These are phyloP conservation scores for Magnusiomyces suaveolens DNA, from an alignment of 1,139 yeast genomes.

Conservation along the genomic window DNA sequence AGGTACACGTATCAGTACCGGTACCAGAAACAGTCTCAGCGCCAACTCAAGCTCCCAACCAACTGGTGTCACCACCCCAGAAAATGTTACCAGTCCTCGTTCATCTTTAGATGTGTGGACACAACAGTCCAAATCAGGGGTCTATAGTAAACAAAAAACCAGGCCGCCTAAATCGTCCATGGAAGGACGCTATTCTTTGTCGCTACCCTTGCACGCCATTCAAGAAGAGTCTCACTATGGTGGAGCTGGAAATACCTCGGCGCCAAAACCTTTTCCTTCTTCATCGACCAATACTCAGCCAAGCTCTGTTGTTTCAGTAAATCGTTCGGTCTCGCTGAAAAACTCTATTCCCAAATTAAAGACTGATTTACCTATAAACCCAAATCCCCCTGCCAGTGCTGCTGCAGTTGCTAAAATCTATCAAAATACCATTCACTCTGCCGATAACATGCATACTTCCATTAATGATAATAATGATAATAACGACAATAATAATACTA, in stretches of 20 bases:
- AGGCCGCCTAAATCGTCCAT: slow-evolving; percentile 9
- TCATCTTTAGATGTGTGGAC: slow-evolving; percentile 9
- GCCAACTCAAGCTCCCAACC: neutral
- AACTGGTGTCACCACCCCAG: neutral
- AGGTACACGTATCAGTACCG: neutral
- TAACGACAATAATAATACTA: no score
- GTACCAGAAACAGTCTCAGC: neutral
- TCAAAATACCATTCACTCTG: no score
- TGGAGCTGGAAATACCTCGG: neutral
- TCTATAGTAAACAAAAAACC: neutral
- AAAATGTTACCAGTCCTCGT: slow-evolving; percentile 9
- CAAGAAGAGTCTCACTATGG: slow-evolving; percentile 7
- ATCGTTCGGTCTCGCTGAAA: neutral
- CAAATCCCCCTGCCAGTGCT: no score
- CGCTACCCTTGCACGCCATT: slow-evolving; percentile 14
- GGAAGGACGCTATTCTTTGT: slow-evolving; percentile 18
- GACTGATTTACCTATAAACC: no score
- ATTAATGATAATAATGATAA: no score
- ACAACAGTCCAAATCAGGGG: neutral
- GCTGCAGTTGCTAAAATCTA: no score
- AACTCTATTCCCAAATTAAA: neutral
- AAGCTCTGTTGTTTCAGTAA: neutral
- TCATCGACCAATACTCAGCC: no score
- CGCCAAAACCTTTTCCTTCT: neutral
- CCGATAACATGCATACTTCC: no score